phyloP scores from a whole-genome alignment of 352 stramenopile genomes.

The Globisporangium ultimum region DNA sequence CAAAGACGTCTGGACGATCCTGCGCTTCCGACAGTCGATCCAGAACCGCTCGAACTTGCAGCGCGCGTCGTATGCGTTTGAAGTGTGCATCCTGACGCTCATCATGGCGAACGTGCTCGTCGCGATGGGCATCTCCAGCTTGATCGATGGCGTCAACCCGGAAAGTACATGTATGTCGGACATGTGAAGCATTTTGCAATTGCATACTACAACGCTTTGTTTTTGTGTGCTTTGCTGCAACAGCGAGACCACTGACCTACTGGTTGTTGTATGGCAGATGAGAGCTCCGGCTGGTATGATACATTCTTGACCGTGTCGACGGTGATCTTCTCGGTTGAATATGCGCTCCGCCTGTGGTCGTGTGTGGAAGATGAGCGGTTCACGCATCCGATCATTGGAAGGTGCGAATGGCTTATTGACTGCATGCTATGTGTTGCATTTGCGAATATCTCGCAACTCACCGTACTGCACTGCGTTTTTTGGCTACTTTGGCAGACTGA shows the following conservation, averaged over 20 bases:
- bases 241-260: not conserved
- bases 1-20: slow-evolving; percentile 66
- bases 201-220: not conserved
- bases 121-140: slow-evolving; percentile 58
- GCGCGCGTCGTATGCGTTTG: slow-evolving; percentile 63
- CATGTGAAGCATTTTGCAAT: not conserved
- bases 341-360: slow-evolving; percentile 72
- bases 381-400: slow-evolving; percentile 39
- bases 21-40: slow-evolving; percentile 72
- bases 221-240: not conserved
- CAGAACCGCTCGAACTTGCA: slow-evolving; percentile 52
- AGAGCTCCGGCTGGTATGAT: slow-evolving; percentile 60
- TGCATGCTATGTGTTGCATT: not conserved
- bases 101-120: slow-evolving; percentile 79
- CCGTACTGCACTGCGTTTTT: not conserved
- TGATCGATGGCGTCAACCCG: slow-evolving; percentile 16
- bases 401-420: slow-evolving; percentile 21
- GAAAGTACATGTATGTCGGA: slow-evolving; percentile 8
- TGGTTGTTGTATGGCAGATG: slow-evolving; percentile 21
- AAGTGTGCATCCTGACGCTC: slow-evolving; percentile 63
- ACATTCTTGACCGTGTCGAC: slow-evolving; percentile 78
- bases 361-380: slow-evolving; percentile 77
- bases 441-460: not conserved
- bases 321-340: slow-evolving; percentile 72
- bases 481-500: slow-evolving; percentile 31